These are phyloP conservation scores for Priceomyces melissophilus DNA, from an alignment of 805 yeast species.

Conservation along the genomic window DNA sequence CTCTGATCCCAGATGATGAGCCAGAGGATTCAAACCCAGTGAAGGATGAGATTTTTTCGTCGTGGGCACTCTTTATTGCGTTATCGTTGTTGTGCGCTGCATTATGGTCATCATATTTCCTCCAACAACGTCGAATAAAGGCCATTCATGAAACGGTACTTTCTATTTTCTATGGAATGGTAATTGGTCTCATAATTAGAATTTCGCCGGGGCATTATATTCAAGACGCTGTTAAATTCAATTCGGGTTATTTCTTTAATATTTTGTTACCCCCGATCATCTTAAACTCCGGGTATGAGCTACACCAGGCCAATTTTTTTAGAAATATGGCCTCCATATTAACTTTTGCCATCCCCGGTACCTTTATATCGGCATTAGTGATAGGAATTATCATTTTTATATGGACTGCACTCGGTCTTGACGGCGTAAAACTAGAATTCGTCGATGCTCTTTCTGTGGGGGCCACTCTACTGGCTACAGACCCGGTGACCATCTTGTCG, in stretches of 20 bases:
- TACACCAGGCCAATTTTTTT: constrained; percentile 94
- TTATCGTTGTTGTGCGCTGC: constrained; percentile 79
- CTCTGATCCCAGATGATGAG: constrained; percentile 46
- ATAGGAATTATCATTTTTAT: constrained; percentile 82
- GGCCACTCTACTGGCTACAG: constrained; percentile 96
- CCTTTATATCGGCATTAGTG: constrained; percentile 87
- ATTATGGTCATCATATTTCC: constrained; percentile 89
- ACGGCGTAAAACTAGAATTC: constrained; percentile 81
- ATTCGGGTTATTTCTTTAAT: constrained; percentile 91
- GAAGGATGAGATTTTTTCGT: constrained; percentile 90
- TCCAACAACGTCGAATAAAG: constrained; percentile 86
- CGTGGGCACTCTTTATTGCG: constrained; percentile 94
- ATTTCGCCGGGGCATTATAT: constrained; percentile 94
- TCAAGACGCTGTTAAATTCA: constrained; percentile 94
- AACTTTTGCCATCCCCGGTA: constrained; percentile 95
- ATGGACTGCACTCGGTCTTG: constrained; percentile 91
- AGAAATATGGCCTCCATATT: constrained; percentile 86
- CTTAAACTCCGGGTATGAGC: constrained; percentile 91
- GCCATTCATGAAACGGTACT: constrained; percentile 97
- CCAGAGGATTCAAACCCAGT: constrained; percentile 76
- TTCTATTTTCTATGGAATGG: constrained; percentile 95
- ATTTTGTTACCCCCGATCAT: constrained; percentile 94
- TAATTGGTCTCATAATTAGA: constrained; percentile 87
- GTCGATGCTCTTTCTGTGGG: constrained; percentile 98
- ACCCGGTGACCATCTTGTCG: constrained; percentile 94